A percentile compares a stretch with the other conserved stretches of the same genome.
Conservation (phyloP, 129 eudicot genomes). For the Flaveria linearis region DNA sequence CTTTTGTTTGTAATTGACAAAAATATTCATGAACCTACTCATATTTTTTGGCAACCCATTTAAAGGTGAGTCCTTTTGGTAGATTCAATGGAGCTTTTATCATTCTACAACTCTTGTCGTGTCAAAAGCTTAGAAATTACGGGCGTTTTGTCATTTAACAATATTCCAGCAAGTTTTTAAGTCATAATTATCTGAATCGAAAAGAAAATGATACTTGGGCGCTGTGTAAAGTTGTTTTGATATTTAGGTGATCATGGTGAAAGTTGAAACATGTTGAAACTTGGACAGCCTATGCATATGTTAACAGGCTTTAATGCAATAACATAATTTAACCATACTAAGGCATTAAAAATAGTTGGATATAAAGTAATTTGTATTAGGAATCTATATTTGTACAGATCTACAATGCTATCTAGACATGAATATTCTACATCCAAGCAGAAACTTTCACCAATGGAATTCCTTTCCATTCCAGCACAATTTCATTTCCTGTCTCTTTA, state of each 20-base stretch:
- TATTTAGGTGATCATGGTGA: not conserved
- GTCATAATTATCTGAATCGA: not conserved
- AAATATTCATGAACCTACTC: not conserved
- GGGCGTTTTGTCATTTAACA: not conserved
- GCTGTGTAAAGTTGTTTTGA: not conserved
- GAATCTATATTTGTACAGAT: slow-evolving; percentile 12
- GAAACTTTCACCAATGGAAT: slow-evolving; percentile 60
- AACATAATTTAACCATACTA: not conserved
- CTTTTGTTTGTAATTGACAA: not conserved
- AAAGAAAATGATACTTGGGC: not conserved
- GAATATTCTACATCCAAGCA: slow-evolving; percentile 38
- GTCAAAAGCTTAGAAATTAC: not conserved
- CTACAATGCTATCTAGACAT: slow-evolving; percentile 14
- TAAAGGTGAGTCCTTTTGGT: not conserved
- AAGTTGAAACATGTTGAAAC: not conserved
- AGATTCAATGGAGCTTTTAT: not conserved
- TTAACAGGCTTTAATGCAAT: not conserved
- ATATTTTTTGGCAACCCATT: not conserved
- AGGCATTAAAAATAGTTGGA: not conserved
- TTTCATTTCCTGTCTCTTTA: slow-evolving; percentile 44
- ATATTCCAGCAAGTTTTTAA: not conserved
- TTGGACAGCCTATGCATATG: not conserved
- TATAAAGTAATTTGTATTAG: slow-evolving; percentile 6
- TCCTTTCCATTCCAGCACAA: slow-evolving; percentile 66
- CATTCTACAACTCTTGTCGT: not conserved